Conservation (phyloP, 805 yeast genomes). For the Maudiozyma bulderi region DNA sequence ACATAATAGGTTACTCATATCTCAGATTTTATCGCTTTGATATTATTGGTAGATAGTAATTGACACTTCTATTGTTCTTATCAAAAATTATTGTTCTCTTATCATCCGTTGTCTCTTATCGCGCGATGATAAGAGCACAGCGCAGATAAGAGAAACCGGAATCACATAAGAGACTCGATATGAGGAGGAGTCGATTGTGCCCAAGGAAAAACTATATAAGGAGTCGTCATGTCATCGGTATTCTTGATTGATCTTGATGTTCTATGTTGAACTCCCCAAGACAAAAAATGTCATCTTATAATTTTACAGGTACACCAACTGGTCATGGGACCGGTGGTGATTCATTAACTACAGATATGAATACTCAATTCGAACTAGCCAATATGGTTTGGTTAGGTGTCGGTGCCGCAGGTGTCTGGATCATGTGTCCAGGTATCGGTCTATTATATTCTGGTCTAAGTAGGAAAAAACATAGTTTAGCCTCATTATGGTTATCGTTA, state of each 20-base stretch:
- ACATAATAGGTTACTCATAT: too few species aligned
- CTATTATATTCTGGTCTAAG: constrained; percentile 86
- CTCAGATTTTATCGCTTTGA: too few species aligned
- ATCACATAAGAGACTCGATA: too few species aligned
- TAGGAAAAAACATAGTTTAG: constrained; percentile 91
- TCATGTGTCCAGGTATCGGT: constrained; percentile 96
- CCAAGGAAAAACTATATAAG: too few species aligned
- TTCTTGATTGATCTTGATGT: background rate
- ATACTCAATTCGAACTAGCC: constrained; percentile 57
- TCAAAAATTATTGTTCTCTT: too few species aligned
- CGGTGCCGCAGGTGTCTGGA: constrained; percentile 77
- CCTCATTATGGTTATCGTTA: constrained; percentile 86
- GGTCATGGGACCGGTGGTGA: constrained; percentile 73
- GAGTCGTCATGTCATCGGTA: too few species aligned
- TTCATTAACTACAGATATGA: constrained; percentile 62
- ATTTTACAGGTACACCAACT: constrained; percentile 37
- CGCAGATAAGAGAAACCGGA: too few species aligned
- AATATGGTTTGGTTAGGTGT: constrained; percentile 82
- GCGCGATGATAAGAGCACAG: too few species aligned
- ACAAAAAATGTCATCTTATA: constrained; percentile 24
- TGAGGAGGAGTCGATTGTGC: too few species aligned
- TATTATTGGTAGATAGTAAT: too few species aligned
- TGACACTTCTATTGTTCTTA: too few species aligned
- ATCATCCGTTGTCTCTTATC: too few species aligned
- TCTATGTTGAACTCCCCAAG: background rate